Evolutionary conservation across 2,329 filamentous ascomycete genomes (phyloP), one percentile per base, ranked within the genome.

Genomic region (Amphichorda felina): DNA sequence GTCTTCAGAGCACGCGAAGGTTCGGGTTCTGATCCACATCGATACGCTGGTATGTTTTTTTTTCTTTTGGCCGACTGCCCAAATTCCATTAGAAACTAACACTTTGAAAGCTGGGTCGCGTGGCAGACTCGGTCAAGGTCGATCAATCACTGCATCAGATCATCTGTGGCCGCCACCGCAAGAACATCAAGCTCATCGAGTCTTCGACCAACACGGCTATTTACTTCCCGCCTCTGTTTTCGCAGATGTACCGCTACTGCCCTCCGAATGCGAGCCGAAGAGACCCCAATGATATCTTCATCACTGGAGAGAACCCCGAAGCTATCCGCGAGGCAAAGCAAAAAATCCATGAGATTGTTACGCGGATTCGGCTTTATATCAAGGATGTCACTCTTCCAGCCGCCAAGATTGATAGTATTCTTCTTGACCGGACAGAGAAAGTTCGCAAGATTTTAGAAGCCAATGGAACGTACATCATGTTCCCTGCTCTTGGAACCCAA

Each of bases 121-220:
- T 76, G 38, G 81, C 91, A 36, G 87, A 94, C 55, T 76, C 72
- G 33, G 77, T 87, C 50, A 82, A 83, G 51, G 70, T 94, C 40
- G 88, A 95, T 47, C 64, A 89, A 34, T 84, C 86, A 18, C 73
- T 94, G 54, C 91, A 98, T 55, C 91, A 87, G 39, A 70, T 95
- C 37, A 79, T 96, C 34, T 95, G 88, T 55, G 91, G 91, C 33
- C 83, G 91, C 33, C 89, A 88, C 47, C 76, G 91, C 47, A 94
- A 94, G 66, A 95, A 95, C 56, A 94, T 98, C 64, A 96, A 96
- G 65, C 66, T 91, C 49, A 95, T 98, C 51, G 91, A 98, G 60
- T 94, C 91, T 11, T 78, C 82, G 19, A 96, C 91, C 11, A 86
- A 88, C 49, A 96, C 91, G 8, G 89, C 91, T 43, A 96, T 98